A percentile compares a stretch with the other conserved stretches of the same genome.
These are phyloP conservation scores for Babesia gibsoni DNA, from an alignment of 169 alveolate genomes.

Conservation along the genomic window DNA sequence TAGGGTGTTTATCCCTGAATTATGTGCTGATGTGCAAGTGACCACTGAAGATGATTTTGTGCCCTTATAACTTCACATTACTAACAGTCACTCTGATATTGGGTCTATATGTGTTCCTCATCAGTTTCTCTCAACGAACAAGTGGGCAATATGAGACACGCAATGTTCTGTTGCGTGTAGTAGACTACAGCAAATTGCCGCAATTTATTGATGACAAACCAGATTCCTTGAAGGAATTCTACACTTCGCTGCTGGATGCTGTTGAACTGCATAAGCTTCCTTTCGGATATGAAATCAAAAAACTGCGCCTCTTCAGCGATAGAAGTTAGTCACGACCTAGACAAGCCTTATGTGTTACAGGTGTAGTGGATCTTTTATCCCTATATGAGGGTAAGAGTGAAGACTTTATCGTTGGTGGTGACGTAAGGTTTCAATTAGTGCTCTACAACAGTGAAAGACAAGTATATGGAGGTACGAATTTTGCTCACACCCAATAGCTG, in stretches of 20 bases:
- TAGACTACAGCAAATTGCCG: neutral
- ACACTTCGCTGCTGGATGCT: neutral
- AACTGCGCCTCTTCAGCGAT: neutral
- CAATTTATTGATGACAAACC: neutral
- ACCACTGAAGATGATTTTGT: neutral
- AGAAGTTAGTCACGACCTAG: conserved; percentile 1
- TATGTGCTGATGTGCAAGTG: neutral
- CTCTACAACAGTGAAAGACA: neutral
- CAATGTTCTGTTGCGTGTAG: conserved; percentile 1
- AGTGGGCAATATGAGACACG: conserved; percentile 19
- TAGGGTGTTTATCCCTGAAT: neutral
- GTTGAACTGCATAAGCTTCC: conserved; percentile 28
- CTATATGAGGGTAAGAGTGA: neutral
- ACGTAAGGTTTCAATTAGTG: conserved; percentile 3
- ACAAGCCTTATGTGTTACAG: neutral
- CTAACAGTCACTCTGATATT: neutral
- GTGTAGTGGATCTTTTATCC: neutral
- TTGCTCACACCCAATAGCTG: neutral
- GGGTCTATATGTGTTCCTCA: neutral
- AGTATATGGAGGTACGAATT: conserved; percentile 9
- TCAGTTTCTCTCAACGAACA: neutral
- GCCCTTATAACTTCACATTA: neutral
- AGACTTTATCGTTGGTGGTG: neutral
- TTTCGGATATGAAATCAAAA: conserved; percentile 11
- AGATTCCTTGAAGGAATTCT: conserved; percentile 9